A percentile compares a stretch with the other conserved stretches of the same genome.
Conservation (phyloP, 2,329 filamentous ascomycete genomes). For the Exophiala viscosa region DNA sequence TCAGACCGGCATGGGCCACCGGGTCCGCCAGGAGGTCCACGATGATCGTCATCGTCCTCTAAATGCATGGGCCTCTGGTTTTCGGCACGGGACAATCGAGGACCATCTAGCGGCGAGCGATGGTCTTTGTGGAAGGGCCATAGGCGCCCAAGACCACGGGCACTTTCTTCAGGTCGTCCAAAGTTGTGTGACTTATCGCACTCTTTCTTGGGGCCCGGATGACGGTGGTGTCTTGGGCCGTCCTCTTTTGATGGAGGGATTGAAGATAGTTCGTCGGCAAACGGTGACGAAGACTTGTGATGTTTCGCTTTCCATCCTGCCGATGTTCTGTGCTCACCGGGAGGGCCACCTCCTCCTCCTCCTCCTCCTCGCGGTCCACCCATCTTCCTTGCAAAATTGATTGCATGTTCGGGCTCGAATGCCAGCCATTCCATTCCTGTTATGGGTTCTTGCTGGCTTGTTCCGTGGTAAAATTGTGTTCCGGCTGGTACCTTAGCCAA, state of each 20-base stretch:
- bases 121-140: no score
- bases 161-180: no score
- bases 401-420: slow-evolving; percentile 71
- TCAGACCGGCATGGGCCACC: neutral
- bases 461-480: slow-evolving; percentile 66
- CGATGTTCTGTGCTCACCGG: neutral
- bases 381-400: slow-evolving; percentile 54
- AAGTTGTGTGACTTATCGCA: no score
- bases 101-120: no score
- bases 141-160: no score
- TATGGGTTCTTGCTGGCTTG: slow-evolving; percentile 44
- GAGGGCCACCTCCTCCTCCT: neutral
- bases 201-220: no score
- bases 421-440: slow-evolving; percentile 51
- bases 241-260: no score
- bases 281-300: no score
- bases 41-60: neutral
- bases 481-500: slow-evolving; percentile 61
- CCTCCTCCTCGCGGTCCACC: neutral
- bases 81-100: no score
- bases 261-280: no score
- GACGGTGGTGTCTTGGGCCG: no score
- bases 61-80: neutral
- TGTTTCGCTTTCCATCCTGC: neutral
- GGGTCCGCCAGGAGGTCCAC: no score